Conservation (phyloP, 176 grass and related monocot genomes). For the Themeda triandra region DNA sequence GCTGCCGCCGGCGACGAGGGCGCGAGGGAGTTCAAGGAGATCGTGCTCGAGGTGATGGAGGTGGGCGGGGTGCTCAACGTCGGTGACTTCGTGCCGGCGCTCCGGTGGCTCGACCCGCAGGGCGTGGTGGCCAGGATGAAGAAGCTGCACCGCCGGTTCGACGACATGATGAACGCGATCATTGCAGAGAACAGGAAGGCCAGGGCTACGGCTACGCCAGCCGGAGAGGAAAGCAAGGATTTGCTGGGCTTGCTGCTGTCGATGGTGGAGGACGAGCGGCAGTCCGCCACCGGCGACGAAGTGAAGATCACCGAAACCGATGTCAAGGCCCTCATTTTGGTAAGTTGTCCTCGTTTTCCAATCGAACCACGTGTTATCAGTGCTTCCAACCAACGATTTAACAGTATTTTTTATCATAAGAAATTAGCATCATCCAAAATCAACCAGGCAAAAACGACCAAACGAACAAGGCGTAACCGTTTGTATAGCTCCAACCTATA, state of each 20-base stretch:
- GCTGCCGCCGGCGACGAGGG: conserved; percentile 28
- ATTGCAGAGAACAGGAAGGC: conserved; percentile 40
- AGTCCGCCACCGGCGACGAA: not conserved
- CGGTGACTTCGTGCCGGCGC: conserved; percentile 57
- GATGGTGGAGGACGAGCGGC: not conserved
- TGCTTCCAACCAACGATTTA: too few relatives aligned
- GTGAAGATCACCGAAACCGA: conserved; percentile 46
- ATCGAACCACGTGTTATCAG: too few relatives aligned
- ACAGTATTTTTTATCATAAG: too few relatives aligned
- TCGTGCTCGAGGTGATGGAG: conserved; percentile 60
- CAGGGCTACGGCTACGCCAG: not conserved
- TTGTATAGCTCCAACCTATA: too few relatives aligned
- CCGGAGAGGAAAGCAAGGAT: conserved; percentile 22
- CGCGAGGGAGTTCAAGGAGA: conserved; percentile 59
- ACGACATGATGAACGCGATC: conserved; percentile 53
- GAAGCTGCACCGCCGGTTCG: conserved; percentile 59
- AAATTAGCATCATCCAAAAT: too few relatives aligned
- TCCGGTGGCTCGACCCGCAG: conserved; percentile 55
- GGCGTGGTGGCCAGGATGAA: conserved; percentile 60
- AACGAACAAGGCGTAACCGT: too few relatives aligned
- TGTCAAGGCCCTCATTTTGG: conserved; percentile 63
- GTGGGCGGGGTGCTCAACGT: conserved; percentile 60
- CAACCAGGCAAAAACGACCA: too few relatives aligned
- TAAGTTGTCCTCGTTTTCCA: not conserved
- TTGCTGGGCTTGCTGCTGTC: conserved; percentile 39